Percentiles rank a stretch among this genome's conserved stretches.
phyloP scores from a whole-genome alignment of 768 basidiomycete genomes.

The Dioszegia aurantiaca region DNA sequence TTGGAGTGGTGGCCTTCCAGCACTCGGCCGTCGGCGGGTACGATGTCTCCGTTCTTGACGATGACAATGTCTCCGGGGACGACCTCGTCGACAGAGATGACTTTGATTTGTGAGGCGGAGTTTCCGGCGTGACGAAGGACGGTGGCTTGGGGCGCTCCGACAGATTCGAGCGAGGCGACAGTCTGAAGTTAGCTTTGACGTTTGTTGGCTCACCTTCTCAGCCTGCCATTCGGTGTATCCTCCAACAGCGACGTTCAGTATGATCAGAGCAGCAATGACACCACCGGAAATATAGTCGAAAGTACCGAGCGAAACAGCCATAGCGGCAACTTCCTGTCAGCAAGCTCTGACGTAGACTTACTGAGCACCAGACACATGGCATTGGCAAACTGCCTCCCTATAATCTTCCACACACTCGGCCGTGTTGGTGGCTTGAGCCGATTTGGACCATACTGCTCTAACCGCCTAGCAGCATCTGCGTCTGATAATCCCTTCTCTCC shows the following conservation, averaged over 20 bases:
- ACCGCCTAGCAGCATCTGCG: constrained; percentile 30
- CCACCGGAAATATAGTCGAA: constrained; percentile 60
- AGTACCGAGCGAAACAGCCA: constrained; percentile 61
- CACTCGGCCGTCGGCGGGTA: constrained; percentile 56
- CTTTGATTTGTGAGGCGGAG: constrained; percentile 18
- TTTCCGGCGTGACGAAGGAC: constrained; percentile 43
- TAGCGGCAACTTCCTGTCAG: constrained; percentile 41
- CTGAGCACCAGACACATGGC: constrained; percentile 44
- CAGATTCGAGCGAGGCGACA: constrained; percentile 53
- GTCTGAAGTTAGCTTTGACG: constrained; percentile 25
- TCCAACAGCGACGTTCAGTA: constrained; percentile 51
- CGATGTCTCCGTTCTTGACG: constrained; percentile 54
- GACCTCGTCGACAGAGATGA: constrained; percentile 47
- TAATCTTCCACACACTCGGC: constrained; percentile 42
- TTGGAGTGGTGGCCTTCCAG: constrained; percentile 55
- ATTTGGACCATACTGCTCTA: constrained; percentile 48
- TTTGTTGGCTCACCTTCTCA: constrained; percentile 40
- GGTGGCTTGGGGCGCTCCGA: constrained; percentile 52
- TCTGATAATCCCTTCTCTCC: constrained; percentile 42
- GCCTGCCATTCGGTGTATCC: constrained; percentile 52
- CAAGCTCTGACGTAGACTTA: constrained; percentile 16
- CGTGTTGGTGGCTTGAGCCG: constrained; percentile 48
- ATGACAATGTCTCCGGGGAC: constrained; percentile 56
- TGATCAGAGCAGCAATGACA: constrained; percentile 51
- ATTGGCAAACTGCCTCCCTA: constrained; percentile 49